Evolutionary conservation across 345 rosid genomes (phyloP), one percentile per base, ranked within the genome.

Genomic region (Laguncularia racemosa): DNA sequence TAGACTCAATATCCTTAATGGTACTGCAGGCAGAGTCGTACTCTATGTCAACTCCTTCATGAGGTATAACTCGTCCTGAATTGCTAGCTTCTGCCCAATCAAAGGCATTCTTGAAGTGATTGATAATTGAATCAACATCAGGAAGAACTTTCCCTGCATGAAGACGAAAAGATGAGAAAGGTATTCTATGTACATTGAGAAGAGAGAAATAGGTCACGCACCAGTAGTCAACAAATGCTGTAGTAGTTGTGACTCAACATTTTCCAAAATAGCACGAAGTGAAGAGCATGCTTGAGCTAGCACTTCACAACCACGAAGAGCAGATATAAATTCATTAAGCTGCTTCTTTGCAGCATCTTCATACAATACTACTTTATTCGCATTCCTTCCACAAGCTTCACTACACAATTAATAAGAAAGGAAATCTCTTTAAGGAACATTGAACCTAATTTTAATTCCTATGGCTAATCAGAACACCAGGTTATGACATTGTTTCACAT

Each of bases 331-430:
- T 63, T 87, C 95, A 67, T 87, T 91, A 61, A 93, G 91, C 78
- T 76, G 84, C 72, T 84, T 87, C 77, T 89, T 93, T 50, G 96
- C 71, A 11, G 91, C 84, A 79, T 93, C 99, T 71, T 93, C 99
- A 50, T 93, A 87, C 38, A 93, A 65, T 73, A 79, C 75, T 47
- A 93, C 96, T 74, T 87, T 87, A 61, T 74, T 78, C 50, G 97
- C 82, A 70, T 87, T 87, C 78, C 99, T 83, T 72, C 99, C 99
- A 73, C 73, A 80, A 59, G 87, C 95, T 84, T 85, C 90, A 67
- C 97, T 93, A 83, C 58, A 67, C 40, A 49, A 54, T 53, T 38
- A 52, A 48, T 59, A 53, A 16, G 23, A 58, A 65, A 50, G 56
- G 26, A 14, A 38, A n/a, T 52, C 40, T 20, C 33, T n/a, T n/a